Evolutionary conservation across 805 yeast species (phyloP), one percentile per base, ranked within the genome.

Genomic region (Scheffersomyces lignosus): DNA sequence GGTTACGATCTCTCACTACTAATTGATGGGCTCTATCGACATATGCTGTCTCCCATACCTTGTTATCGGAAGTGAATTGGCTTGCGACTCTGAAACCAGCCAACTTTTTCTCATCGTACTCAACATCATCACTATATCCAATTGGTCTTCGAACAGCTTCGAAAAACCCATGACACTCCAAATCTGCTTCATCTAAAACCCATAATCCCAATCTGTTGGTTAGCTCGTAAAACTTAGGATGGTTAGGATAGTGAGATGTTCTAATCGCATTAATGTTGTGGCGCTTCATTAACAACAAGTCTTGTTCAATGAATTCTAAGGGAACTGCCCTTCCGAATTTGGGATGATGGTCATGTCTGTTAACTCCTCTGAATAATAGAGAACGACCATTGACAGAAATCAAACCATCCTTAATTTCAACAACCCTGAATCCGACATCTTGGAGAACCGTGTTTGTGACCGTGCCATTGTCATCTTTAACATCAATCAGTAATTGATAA

Each of bases 291-390:
- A 60, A 39, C 18, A 38, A 15, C 29, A 64, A 45, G 40, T 64
- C 70, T 14, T 49, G 42, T 38, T 51, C 43, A 24, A 62, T 49
- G 36, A 48, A 63, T n/a, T 61, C 63, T 10, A 49, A 45, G 7
- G 65, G 58, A 12, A 64, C 60, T 0, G 70, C 66, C 14, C 69
- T 49, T 12, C 70, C 70, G 29, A 38, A 42, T 14, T 32, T 34
- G 2, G 64, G 52, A 40, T 64, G 62, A 38, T 63, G 60, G 24
- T 64, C 70, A 38, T 64, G 70, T 8, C 68, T 50, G 43, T 64
- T 64, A 12, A 58, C 60, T 10, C 70, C 70, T 17, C 56, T 48
- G 15, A 64, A 33, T 27, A 55, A 45, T 23, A 64, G 44, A 1
- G 57, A 51, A 31, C 28, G 39, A 10, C 63, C 63, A 38, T 64